phyloP scores from a whole-genome alignment of 345 rosid species.

The Brassica nigra region DNA sequence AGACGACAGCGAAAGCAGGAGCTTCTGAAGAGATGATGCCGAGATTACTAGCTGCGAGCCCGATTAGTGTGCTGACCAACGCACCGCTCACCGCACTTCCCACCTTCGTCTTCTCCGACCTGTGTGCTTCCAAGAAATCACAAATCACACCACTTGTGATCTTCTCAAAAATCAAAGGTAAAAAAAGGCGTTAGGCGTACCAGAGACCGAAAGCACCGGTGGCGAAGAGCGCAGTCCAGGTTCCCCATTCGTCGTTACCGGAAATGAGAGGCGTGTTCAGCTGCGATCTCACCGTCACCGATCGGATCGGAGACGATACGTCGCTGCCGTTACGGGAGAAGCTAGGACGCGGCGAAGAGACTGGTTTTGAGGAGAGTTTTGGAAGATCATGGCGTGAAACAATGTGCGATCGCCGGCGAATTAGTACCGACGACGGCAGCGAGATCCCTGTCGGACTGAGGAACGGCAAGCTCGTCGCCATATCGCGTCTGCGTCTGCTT shows the following conservation, averaged over 20 bases:
- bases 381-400: slow-evolving; percentile 37
- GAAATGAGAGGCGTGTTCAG: slow-evolving; percentile 63
- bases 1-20: slow-evolving; percentile 60
- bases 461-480: slow-evolving; percentile 50
- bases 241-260: slow-evolving; percentile 79
- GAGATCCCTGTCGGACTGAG: slow-evolving; percentile 20
- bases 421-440: slow-evolving; percentile 5
- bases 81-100: slow-evolving; percentile 89
- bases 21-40: slow-evolving; percentile 74
- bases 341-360: slow-evolving; percentile 13
- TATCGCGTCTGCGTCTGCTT: slow-evolving; percentile 12
- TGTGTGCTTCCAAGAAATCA: slow-evolving; percentile 32
- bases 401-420: slow-evolving; percentile 24
- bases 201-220: slow-evolving; percentile 83
- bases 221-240: slow-evolving; percentile 84
- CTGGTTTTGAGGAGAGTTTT: slow-evolving; percentile 16
- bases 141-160: not conserved
- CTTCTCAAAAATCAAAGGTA: not conserved
- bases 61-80: slow-evolving; percentile 77
- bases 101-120: slow-evolving; percentile 89
- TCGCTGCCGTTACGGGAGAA: slow-evolving; percentile 18
- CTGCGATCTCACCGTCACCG: slow-evolving; percentile 56
- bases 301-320: slow-evolving; percentile 33
- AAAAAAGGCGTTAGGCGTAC: slow-evolving; percentile 40
- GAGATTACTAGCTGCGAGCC: slow-evolving; percentile 79